These are phyloP conservation scores for Dothidotthia symphoricarpi DNA, from an alignment of 2,329 filamentous ascomycete species.

Conservation along the genomic window DNA sequence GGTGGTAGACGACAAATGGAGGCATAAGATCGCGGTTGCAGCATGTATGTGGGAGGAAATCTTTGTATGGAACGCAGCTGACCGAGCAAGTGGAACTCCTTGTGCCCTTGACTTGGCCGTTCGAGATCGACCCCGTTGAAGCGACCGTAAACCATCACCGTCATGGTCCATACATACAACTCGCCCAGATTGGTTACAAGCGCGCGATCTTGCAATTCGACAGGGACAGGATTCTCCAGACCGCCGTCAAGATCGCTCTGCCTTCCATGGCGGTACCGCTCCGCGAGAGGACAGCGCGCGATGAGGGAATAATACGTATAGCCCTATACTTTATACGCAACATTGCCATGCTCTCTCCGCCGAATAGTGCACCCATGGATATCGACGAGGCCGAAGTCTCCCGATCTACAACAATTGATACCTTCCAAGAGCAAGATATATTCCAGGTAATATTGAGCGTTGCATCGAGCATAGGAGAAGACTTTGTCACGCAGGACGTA, in stretches of 20 bases:
- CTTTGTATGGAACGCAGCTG: slow-evolving; percentile 4
- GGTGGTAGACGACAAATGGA: slow-evolving; percentile 69
- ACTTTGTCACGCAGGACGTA: slow-evolving; percentile 86
- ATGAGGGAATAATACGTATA: slow-evolving; percentile 90
- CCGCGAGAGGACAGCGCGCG: slow-evolving; percentile 71
- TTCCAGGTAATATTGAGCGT: slow-evolving; percentile 82
- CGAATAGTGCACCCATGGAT: slow-evolving; percentile 69
- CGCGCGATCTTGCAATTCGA: slow-evolving; percentile 82
- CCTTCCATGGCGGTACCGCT: slow-evolving; percentile 80
- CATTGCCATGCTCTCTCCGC: slow-evolving; percentile 77
- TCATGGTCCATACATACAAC: slow-evolving; percentile 83
- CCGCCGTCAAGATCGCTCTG: slow-evolving; percentile 75
- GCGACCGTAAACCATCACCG: slow-evolving; percentile 93
- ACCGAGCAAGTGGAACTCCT: slow-evolving; percentile 69
- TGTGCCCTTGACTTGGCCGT: slow-evolving; percentile 90
- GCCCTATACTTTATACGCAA: slow-evolving; percentile 88
- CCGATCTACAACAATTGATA: slow-evolving; percentile 80
- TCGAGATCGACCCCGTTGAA: slow-evolving; percentile 73
- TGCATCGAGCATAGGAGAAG: slow-evolving; percentile 88
- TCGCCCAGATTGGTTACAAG: slow-evolving; percentile 89
- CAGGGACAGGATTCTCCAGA: slow-evolving; percentile 72
- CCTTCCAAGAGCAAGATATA: slow-evolving; percentile 87
- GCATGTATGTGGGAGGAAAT: slow-evolving; percentile 54
- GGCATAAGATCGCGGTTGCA: slow-evolving; percentile 75
- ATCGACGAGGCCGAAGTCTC: slow-evolving; percentile 90